phyloP scores from a whole-genome alignment of 306 rosid genomes.

The Hippophae tibetana region DNA sequence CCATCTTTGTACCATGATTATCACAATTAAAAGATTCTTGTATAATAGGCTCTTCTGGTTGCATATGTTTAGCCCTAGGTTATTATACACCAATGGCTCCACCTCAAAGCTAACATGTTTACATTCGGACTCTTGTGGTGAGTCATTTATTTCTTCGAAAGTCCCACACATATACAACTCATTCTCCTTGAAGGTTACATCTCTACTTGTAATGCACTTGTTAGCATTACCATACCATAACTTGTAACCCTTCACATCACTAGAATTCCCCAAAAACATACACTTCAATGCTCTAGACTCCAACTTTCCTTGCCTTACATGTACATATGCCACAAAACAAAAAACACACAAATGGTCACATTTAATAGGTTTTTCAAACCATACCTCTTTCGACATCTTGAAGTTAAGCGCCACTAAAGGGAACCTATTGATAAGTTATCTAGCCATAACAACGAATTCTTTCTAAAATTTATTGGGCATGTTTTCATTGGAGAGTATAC shows the following conservation, averaged over 20 bases:
- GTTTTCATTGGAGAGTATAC: background rate
- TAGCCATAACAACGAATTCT: no score
- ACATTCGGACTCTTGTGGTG: background rate
- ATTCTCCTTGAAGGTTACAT: background rate
- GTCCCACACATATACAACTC: background rate
- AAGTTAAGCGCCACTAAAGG: background rate
- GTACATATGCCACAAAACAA: background rate
- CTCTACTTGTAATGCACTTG: background rate
- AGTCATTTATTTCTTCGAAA: background rate
- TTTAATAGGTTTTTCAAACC: background rate
- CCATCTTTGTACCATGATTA: no score
- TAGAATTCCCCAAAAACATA: no score
- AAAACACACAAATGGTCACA: background rate
- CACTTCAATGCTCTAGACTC: background rate
- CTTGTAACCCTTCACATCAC: no score
- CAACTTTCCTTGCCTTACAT: background rate
- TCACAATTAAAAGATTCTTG: no score
- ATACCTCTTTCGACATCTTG: no score
- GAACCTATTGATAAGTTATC: no score
- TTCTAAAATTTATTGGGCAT: background rate
- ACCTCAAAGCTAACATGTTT: no score
- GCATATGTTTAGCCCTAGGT: no score
- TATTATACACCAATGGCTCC: no score
- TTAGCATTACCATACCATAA: no score
- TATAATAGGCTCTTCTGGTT: no score